Evolutionary conservation across 2,329 filamentous ascomycete species (phyloP).

Genomic region (Xylaria hypoxylon): DNA sequence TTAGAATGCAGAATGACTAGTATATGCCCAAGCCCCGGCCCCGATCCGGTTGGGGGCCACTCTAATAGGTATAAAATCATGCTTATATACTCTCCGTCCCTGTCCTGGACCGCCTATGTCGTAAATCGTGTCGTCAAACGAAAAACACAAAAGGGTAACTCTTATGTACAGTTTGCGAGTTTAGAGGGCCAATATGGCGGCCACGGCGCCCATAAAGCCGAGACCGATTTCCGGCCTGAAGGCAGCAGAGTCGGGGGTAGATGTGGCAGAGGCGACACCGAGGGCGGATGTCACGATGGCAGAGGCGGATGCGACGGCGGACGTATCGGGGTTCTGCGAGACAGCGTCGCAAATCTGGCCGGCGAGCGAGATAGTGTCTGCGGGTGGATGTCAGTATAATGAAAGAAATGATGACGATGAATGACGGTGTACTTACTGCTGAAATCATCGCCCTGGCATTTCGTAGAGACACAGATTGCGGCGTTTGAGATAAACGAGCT

Average conservation of each 20-base stretch:
- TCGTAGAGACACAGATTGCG: conserved; percentile 39
- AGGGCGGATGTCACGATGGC: conserved; percentile 47
- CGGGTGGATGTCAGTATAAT: conserved; percentile 16
- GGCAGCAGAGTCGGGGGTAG: conserved; percentile 43
- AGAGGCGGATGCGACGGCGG: conserved; percentile 50
- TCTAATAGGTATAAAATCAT: conserved; percentile 28
- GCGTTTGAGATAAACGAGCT: conserved; percentile 44
- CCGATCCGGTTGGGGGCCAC: neutral
- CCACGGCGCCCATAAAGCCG: conserved; percentile 46
- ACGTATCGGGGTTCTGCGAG: conserved; percentile 41
- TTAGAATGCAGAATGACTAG: conserved; percentile 12
- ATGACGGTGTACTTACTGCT: conserved; percentile 41
- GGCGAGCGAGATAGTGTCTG: conserved; percentile 43
- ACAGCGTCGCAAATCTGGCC: conserved; percentile 47
- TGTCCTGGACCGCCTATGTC: conserved; percentile 10
- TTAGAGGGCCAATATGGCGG: conserved; percentile 47
- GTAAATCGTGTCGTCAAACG: conserved; percentile 14
- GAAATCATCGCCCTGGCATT: conserved; percentile 42
- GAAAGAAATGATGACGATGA: neutral
- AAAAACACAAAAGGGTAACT: neutral
- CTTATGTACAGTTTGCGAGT: neutral
- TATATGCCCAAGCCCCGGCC: conserved; percentile 1
- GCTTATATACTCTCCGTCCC: conserved; percentile 15
- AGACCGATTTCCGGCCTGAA: conserved; percentile 45
- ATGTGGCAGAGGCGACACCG: conserved; percentile 35